Evolutionary conservation across 306 rosid species (phyloP).

Genomic region (Rubus idaeus): DNA sequence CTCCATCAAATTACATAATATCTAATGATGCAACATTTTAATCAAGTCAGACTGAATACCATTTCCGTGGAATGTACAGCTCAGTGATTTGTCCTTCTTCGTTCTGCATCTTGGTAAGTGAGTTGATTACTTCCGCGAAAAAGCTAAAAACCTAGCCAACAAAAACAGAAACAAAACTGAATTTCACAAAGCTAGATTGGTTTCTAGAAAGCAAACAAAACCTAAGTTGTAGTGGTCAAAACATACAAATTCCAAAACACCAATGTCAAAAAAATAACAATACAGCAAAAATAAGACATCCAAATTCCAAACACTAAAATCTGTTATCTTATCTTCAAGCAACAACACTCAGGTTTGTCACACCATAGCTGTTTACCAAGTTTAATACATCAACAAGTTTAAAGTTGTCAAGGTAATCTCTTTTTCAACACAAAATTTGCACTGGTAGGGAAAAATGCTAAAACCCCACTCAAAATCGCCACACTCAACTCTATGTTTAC

Average conservation of each 20-base stretch:
- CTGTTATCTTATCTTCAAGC: background rate
- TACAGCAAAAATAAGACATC: background rate
- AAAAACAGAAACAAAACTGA: background rate
- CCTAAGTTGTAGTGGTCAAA: background rate
- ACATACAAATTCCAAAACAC: background rate
- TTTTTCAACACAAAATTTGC: background rate
- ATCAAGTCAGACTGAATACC: constrained; percentile 27
- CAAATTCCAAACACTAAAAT: too few species aligned
- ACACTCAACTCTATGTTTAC: background rate
- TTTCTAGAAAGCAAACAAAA: background rate
- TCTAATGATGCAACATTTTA: too few species aligned
- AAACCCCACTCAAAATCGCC: background rate
- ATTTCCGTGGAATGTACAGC: constrained; percentile 68
- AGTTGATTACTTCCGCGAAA: constrained; percentile 6
- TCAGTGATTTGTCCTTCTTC: constrained; percentile 63
- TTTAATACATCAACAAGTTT: background rate
- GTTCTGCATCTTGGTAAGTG: constrained; percentile 46
- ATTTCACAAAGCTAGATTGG: background rate
- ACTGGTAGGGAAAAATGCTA: background rate
- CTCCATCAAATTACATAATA: background rate
- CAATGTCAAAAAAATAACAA: too few species aligned
- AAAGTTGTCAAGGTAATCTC: background rate
- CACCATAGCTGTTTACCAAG: background rate
- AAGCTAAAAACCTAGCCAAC: constrained; percentile 3
- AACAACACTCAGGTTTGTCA: too few species aligned